Conservation (phyloP, 441 rosid genomes). For the Populus trichocarpa region DNA sequence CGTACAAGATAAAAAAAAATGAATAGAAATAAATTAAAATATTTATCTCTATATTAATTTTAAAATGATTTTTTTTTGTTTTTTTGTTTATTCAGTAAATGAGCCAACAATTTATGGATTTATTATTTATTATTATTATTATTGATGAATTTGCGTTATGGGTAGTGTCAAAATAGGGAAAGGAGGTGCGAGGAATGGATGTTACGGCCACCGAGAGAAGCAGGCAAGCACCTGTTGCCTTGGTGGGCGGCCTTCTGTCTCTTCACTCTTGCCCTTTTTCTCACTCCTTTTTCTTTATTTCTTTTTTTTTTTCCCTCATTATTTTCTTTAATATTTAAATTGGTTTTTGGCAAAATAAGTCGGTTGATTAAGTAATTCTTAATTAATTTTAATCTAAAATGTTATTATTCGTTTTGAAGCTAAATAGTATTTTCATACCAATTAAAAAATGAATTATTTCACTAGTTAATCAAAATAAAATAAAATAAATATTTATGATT, state of each 20-base stretch:
- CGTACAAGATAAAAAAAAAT: not conserved
- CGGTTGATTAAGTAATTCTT: not conserved
- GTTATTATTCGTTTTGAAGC: too few species aligned
- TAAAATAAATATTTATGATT: too few species aligned
- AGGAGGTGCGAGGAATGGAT: not conserved
- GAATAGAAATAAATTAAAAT: not conserved
- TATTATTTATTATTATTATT: too few species aligned
- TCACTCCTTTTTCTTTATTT: not conserved
- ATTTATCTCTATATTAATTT: too few species aligned
- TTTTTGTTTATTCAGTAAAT: not conserved
- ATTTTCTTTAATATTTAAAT: not conserved
- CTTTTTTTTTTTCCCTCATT: too few species aligned
- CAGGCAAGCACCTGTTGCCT: constrained; percentile 7
- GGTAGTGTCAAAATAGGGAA: not conserved
- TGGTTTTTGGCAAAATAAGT: not conserved
- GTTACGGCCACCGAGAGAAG: constrained; percentile 9
- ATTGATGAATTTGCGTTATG: not conserved
- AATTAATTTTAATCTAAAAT: too few species aligned
- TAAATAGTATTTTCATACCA: too few species aligned
- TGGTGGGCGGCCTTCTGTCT: constrained; percentile 1
- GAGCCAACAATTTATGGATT: not conserved
- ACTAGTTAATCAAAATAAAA: too few species aligned
- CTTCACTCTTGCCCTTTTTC: not conserved
- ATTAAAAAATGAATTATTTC: too few species aligned
- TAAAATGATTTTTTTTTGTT: too few species aligned